These are phyloP conservation scores for Mortierella alpina DNA, from an alignment of 192 early-diverging fungal species.

Conservation along the genomic window DNA sequence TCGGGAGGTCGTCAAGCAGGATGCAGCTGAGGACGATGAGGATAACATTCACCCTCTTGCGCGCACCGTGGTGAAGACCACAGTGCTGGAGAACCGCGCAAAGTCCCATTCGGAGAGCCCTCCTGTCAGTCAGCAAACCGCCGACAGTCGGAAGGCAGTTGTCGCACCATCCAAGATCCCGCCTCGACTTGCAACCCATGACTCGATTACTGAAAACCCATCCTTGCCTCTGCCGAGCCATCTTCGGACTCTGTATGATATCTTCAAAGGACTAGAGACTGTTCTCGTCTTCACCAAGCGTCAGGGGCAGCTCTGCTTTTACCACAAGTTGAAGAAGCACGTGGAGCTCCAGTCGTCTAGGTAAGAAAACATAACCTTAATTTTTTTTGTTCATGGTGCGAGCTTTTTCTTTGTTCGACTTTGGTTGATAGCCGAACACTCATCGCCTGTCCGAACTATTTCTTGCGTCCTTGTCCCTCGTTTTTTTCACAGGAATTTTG, in stretches of 20 bases:
- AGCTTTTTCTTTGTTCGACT: neutral
- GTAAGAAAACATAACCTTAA: neutral
- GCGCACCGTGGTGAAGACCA: constrained; percentile 28
- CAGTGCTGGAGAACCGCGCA: neutral
- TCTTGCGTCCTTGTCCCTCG: no score
- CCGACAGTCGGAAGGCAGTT: neutral
- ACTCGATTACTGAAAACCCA: neutral
- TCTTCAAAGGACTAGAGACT: constrained; percentile 32
- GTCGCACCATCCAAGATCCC: constrained; percentile 9
- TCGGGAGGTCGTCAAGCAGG: neutral
- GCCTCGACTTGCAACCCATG: neutral
- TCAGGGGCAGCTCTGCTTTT: constrained; percentile 37
- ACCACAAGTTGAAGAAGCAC: constrained; percentile 32
- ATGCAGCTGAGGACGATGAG: neutral
- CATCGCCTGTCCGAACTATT: neutral
- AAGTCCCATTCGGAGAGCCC: neutral
- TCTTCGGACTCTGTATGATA: constrained; percentile 10
- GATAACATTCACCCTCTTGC: constrained; percentile 40
- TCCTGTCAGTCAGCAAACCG: neutral
- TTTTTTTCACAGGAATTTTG: constrained; percentile 35
- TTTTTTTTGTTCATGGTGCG: neutral
- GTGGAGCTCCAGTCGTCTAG: constrained; percentile 39
- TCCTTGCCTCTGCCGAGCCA: constrained; percentile 32
- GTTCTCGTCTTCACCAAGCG: constrained; percentile 19
- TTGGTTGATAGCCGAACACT: neutral